These are phyloP conservation scores for Termitomyces bulborhizus DNA, from an alignment of 768 basidiomycete species.

Conservation along the genomic window DNA sequence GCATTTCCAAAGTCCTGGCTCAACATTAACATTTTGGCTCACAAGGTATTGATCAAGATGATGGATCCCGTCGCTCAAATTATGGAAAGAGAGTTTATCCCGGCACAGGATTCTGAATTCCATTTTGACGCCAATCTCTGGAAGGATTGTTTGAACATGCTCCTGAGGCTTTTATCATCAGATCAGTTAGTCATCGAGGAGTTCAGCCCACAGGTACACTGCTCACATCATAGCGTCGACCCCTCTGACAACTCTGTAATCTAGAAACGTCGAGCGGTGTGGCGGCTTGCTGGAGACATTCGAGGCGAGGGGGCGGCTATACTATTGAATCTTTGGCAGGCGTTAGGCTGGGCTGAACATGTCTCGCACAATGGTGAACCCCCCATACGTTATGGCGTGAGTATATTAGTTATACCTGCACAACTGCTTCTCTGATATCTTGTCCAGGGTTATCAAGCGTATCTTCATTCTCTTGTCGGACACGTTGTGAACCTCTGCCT, in stretches of 20 bases:
- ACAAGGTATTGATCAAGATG: conserved; percentile 83
- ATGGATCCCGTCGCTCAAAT: conserved; percentile 76
- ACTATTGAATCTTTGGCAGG: conserved; percentile 76
- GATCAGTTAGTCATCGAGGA: conserved; percentile 93
- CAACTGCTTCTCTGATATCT: conserved; percentile 6
- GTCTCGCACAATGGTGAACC: conserved; percentile 43
- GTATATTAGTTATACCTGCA: conserved; percentile 23
- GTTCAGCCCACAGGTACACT: conserved; percentile 80
- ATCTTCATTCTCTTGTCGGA: conserved; percentile 79
- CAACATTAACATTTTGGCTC: conserved; percentile 83
- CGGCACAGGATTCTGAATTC: conserved; percentile 51
- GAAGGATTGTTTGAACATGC: conserved; percentile 74
- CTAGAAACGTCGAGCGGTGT: conserved; percentile 91
- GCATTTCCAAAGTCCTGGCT: conserved; percentile 91
- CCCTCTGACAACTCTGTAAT: conserved; percentile 5
- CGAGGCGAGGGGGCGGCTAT: conserved; percentile 86
- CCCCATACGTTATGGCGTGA: conserved; percentile 64
- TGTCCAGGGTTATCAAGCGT: conserved; percentile 73
- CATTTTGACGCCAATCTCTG: conserved; percentile 76
- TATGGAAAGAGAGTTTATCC: conserved; percentile 79
- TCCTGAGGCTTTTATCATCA: conserved; percentile 81
- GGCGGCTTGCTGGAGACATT: conserved; percentile 94
- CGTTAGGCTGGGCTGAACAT: conserved; percentile 72
- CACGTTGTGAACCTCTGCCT: conserved; percentile 89
- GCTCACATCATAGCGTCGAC: background rate